phyloP scores from a whole-genome alignment of 2,329 filamentous ascomycete genomes.

The Claviceps pazoutovae region DNA sequence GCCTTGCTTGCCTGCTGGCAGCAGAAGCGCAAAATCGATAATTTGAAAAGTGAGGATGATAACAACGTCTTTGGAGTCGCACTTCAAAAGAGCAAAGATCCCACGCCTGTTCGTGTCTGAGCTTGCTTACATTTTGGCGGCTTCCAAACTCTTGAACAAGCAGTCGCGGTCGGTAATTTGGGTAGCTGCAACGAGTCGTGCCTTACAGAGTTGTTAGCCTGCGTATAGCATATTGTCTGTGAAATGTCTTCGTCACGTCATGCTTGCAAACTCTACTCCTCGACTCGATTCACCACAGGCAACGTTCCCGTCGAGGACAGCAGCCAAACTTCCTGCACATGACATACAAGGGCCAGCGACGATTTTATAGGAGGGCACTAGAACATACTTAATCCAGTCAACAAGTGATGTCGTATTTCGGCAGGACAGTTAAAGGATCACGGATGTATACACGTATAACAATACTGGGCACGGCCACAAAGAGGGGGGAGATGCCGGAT shows the following conservation, averaged over 20 bases:
- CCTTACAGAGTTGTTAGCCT: neutral
- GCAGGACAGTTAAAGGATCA: neutral
- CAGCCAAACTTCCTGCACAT: neutral
- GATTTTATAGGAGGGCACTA: neutral
- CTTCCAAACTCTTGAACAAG: constrained; percentile 2
- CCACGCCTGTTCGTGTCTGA: neutral
- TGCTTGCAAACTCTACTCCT: neutral
- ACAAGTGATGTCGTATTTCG: neutral
- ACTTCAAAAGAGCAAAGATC: neutral
- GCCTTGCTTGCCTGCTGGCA: neutral
- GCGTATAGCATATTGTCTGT: neutral
- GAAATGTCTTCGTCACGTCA: neutral
- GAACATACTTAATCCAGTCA: neutral
- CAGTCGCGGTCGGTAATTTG: neutral
- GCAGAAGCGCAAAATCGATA: neutral
- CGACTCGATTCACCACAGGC: too few relatives aligned
- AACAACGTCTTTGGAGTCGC: neutral
- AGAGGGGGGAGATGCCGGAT: neutral
- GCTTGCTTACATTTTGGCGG: constrained; percentile 6
- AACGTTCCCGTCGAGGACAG: too few relatives aligned
- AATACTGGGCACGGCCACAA: neutral
- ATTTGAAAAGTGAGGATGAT: neutral
- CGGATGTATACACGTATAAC: neutral
- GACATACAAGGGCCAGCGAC: neutral
- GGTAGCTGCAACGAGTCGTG: neutral